These are phyloP conservation scores for Suhomyces prunicola DNA, from an alignment of 805 yeast genomes.

Conservation along the genomic window DNA sequence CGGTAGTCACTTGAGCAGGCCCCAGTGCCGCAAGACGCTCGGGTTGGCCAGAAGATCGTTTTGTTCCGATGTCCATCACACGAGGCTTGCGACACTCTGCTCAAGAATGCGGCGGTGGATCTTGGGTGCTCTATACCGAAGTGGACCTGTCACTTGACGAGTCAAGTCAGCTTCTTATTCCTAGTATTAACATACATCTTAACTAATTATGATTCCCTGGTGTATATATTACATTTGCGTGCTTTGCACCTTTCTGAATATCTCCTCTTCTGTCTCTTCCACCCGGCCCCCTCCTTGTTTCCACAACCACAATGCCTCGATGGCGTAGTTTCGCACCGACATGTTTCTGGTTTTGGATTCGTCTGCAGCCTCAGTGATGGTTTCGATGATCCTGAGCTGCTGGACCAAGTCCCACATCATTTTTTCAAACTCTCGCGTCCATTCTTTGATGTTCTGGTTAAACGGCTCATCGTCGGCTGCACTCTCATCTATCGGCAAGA, in stretches of 20 bases:
- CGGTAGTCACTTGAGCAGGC: background rate
- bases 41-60: background rate
- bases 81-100: background rate
- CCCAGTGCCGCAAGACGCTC: background rate
- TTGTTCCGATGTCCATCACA: background rate
- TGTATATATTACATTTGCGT: background rate
- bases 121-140: background rate
- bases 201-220: background rate
- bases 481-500: conserved; percentile 44
- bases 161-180: background rate
- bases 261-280: conserved; percentile 25
- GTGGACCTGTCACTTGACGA: background rate
- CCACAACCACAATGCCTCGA: conserved; percentile 92
- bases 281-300: conserved; percentile 49
- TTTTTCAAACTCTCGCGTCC: conserved; percentile 41
- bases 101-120: background rate
- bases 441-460: conserved; percentile 20
- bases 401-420: conserved; percentile 72
- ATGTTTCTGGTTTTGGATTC: conserved; percentile 61
- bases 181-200: background rate
- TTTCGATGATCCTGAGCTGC: conserved; percentile 58
- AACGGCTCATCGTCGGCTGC: conserved; percentile 35
- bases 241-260: conserved; percentile 19
- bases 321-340: conserved; percentile 77
- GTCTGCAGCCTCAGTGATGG: conserved; percentile 65